Conservation (phyloP, 2,329 filamentous ascomycete genomes). For the Fusarium subglutinans region DNA sequence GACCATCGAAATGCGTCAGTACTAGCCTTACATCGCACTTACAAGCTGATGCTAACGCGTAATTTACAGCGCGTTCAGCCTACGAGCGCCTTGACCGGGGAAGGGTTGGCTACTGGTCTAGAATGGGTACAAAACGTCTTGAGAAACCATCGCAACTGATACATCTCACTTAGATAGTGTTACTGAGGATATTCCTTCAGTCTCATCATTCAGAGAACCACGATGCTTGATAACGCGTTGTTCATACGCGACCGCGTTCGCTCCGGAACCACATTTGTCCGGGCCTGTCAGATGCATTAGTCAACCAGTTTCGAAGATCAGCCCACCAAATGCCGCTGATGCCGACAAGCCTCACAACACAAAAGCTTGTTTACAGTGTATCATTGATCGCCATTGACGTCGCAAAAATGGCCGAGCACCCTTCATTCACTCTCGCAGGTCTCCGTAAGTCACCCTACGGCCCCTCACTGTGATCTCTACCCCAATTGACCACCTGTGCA, state of each 20-base stretch:
- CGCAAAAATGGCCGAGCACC: constrained; percentile 51
- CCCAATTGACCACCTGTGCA: not conserved
- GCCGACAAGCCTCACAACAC: not conserved
- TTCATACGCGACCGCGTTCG: not conserved
- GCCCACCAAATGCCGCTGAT: not conserved
- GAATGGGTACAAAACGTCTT: not conserved
- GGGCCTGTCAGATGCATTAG: not conserved
- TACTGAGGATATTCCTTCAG: rapidly evolving
- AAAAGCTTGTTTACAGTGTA: not conserved
- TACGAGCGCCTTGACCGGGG: not conserved
- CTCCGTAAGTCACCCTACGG: constrained; percentile 44
- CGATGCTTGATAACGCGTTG: not conserved
- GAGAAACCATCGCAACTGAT: not conserved
- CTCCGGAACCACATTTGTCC: not conserved
- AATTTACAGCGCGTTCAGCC: not conserved
- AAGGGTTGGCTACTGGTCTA: not conserved
- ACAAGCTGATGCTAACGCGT: not conserved
- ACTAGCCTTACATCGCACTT: rapidly evolving
- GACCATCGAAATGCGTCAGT: not conserved
- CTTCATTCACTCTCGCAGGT: constrained; percentile 52
- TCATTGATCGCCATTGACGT: not conserved
- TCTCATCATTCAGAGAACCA: too few species aligned
- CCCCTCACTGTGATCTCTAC: too few species aligned
- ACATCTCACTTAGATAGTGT: rapidly evolving
- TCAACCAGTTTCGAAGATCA: not conserved